A percentile compares a stretch with the other conserved stretches of the same genome.
Conservation (phyloP, 345 rosid species). For the Lagerstroemia speciosa region DNA sequence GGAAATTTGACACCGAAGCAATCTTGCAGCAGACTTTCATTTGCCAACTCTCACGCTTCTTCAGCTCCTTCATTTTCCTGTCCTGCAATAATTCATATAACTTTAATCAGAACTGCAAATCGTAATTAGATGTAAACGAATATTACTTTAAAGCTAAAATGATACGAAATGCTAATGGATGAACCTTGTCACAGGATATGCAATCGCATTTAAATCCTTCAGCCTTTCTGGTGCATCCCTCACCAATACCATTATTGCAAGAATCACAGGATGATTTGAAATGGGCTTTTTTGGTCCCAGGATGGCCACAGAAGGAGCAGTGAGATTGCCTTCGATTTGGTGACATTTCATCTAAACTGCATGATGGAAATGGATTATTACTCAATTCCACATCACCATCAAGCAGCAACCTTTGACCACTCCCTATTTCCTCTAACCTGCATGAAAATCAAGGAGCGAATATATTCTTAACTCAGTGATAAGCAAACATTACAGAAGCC, state of each 20-base stretch:
- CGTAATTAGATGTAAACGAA: neutral
- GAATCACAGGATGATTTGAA: slow-evolving; percentile 50
- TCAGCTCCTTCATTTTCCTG: slow-evolving; percentile 45
- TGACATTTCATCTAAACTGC: slow-evolving; percentile 21
- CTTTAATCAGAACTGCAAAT: neutral
- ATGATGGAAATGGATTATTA: slow-evolving; percentile 18
- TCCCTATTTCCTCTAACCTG: slow-evolving; percentile 58
- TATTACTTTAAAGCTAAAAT: neutral
- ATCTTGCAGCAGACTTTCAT: slow-evolving; percentile 67
- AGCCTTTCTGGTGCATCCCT: slow-evolving; percentile 54
- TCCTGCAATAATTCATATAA: slow-evolving; percentile 19
- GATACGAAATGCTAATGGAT: neutral
- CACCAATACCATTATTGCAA: slow-evolving; percentile 29
- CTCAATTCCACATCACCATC: slow-evolving; percentile 21
- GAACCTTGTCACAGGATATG: slow-evolving; percentile 47
- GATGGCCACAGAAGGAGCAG: slow-evolving; percentile 91
- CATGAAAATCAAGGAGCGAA: slow-evolving; percentile 6
- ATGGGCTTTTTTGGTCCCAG: slow-evolving; percentile 63
- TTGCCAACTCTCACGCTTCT: slow-evolving; percentile 55
- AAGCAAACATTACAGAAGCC: slow-evolving; percentile 3
- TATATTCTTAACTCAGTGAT: neutral
- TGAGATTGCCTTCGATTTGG: slow-evolving; percentile 46
- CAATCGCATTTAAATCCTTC: slow-evolving; percentile 63
- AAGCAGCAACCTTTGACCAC: slow-evolving; percentile 23
- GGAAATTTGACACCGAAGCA: slow-evolving; percentile 40